A percentile compares a stretch with the other conserved stretches of the same genome.
phyloP scores from a whole-genome alignment of 2,329 filamentous ascomycete genomes.

The Alternaria metachromatica region DNA sequence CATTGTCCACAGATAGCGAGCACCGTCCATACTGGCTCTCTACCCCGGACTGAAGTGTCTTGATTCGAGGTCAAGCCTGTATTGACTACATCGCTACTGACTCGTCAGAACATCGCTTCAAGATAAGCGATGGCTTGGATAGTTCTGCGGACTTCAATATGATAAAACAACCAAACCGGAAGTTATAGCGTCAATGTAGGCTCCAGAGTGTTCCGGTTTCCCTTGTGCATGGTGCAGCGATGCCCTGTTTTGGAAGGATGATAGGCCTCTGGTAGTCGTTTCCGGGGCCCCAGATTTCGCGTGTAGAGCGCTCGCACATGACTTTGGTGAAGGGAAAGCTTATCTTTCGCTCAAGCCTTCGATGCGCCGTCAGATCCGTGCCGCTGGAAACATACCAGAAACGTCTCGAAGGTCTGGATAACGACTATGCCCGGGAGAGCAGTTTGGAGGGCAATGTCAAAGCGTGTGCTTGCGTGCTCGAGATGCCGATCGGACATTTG shows the following conservation, averaged over 20 bases:
- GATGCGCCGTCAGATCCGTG: not conserved
- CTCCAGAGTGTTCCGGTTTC: not conserved
- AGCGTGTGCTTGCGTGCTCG: not conserved
- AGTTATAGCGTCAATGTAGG: not conserved
- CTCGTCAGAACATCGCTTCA: not conserved
- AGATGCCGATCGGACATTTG: not conserved
- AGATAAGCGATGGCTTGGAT: not conserved
- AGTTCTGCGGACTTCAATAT: not conserved
- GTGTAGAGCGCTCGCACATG: not conserved
- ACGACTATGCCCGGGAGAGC: not conserved
- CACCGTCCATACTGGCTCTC: not conserved
- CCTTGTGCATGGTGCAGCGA: not conserved
- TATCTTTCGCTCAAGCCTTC: not conserved
- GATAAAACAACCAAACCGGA: not conserved
- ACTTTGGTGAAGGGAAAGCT: not conserved
- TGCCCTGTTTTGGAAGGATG: not conserved
- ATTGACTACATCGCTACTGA: not conserved
- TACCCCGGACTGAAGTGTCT: not conserved
- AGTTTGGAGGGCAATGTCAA: not conserved
- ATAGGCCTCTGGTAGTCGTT: not conserved
- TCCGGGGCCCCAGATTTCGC: not conserved
- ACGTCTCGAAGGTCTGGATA: not conserved
- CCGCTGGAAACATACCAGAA: not conserved
- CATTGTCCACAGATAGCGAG: not conserved
- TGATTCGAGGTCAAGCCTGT: not conserved